Evolutionary conservation across 805 yeast species (phyloP).

Genomic region (Wickerhamomyces chambardii): DNA sequence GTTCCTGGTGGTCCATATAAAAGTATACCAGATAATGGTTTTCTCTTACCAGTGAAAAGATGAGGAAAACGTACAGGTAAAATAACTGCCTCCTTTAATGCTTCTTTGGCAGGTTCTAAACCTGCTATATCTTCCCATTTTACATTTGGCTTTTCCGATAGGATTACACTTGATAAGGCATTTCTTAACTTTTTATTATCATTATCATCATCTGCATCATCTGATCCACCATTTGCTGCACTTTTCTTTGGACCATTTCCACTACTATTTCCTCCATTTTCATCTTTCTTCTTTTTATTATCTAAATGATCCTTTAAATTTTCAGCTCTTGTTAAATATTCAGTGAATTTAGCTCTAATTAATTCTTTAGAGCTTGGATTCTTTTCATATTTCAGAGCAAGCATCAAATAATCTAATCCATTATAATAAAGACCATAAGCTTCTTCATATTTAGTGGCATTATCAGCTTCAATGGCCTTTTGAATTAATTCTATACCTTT

Average conservation of each 20-base stretch:
- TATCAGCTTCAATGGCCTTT: conserved; percentile 91
- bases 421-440: conserved; percentile 90
- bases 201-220: conserved; percentile 57
- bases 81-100: conserved; percentile 94
- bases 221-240: conserved; percentile 49
- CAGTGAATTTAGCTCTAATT: conserved; percentile 82
- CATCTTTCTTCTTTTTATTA: conserved; percentile 36
- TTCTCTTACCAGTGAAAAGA: conserved; percentile 86
- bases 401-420: conserved; percentile 91
- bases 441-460: conserved; percentile 83
- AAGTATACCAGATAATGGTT: conserved; percentile 86
- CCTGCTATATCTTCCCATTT: conserved; percentile 97
- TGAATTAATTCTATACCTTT: conserved; percentile 95
- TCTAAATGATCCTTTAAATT: conserved; percentile 86
- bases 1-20: conserved; percentile 96
- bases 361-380: conserved; percentile 84
- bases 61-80: conserved; percentile 96
- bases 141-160: conserved; percentile 87
- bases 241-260: conserved; percentile 34
- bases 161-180: conserved; percentile 85
- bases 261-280: conserved; percentile 21
- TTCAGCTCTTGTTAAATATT: conserved; percentile 88
- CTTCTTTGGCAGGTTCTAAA: conserved; percentile 89
- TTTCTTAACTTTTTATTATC: conserved; percentile 87
- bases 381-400: conserved; percentile 92